Percentiles rank a stretch among this genome's conserved stretches.
Evolutionary conservation across 768 basidiomycete genomes (phyloP).

Genomic region (Vishniacozyma victoriae): DNA sequence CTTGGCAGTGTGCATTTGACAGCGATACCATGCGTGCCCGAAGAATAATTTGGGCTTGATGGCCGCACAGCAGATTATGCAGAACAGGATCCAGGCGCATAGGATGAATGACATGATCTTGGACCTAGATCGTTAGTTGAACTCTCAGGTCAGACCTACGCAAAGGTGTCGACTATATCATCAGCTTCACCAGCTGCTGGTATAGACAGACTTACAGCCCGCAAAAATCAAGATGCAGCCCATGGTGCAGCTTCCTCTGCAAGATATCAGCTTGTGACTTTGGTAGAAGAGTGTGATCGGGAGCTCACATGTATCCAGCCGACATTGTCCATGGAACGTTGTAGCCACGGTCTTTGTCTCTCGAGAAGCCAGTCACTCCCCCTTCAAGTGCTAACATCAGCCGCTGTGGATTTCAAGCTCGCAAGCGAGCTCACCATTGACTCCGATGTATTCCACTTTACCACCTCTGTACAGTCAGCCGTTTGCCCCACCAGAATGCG

Average conservation of each 20-base stretch:
- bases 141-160: constrained; percentile 2
- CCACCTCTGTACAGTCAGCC: constrained; percentile 11
- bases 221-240: constrained; percentile 28
- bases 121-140: constrained; percentile 13
- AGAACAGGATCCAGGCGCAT: too few relatives aligned
- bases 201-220: constrained; percentile 25
- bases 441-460: constrained; percentile 22
- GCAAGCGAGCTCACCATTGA: constrained; percentile 16
- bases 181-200: background rate
- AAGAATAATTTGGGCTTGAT: too few relatives aligned
- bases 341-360: constrained; percentile 8
- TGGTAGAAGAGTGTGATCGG: background rate
- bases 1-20: too few relatives aligned
- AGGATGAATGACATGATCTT: constrained; percentile 26
- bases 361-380: constrained; percentile 23
- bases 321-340: constrained; percentile 13
- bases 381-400: constrained; percentile 15
- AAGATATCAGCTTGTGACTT: background rate
- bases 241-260: constrained; percentile 29
- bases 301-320: constrained; percentile 33
- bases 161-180: too few relatives aligned
- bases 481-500: background rate
- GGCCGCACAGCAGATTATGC: too few relatives aligned
- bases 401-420: background rate
- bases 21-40: too few relatives aligned